Evolutionary conservation across 2,329 filamentous ascomycete genomes (phyloP), one percentile per base, ranked within the genome.

Genomic region (Hawksworthiomyces lignivorus): DNA sequence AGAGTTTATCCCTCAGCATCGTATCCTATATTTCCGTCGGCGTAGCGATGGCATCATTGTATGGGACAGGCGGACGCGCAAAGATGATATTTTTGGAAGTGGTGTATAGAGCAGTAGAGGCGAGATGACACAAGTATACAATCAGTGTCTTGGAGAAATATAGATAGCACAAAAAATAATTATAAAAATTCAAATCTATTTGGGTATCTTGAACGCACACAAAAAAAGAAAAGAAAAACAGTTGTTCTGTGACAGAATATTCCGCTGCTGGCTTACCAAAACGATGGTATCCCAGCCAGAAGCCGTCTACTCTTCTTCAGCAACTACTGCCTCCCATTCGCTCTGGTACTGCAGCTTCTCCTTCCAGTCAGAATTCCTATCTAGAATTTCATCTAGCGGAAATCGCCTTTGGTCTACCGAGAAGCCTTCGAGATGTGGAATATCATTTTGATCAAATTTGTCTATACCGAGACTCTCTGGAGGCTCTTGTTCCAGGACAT

Each of bases 1-100:
- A 45, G 77, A 82, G 56, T 82, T 80, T 52, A 80, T 82, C 42
- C 78, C 78, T 7, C 74, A 80, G 57, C 77, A 81, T 52, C 65
- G 77, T 14, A 77, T 82, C 48, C 54, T 77, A 43, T 80, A 77
- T 55, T 81, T 82, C 52, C 75, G 69, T 56, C 63, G 69, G 10
- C 67, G 58, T 54, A 70, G 65, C 43, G 73, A 75, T 45, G 65
- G 64, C 0, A 55, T 54, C 5, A 56, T 72, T n/a, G 62, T 80
- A 4, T 81, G 77, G 77, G 74, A 81, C 51, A 60, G 72, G 47
- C 64, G 63, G 50, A 65, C 62, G 47, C 69, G 73, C 50, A 64
- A 63, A 36, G 76, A 80, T 53, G 57, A 65, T 29, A 52, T 81
- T 29, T 81, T 78, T 62, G 72, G 73, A 19, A 78, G 69, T 53